Base-by-base conservation (phyloP, 2,329 filamentous ascomycete genomes). In the Colletotrichum navitas region DNA sequence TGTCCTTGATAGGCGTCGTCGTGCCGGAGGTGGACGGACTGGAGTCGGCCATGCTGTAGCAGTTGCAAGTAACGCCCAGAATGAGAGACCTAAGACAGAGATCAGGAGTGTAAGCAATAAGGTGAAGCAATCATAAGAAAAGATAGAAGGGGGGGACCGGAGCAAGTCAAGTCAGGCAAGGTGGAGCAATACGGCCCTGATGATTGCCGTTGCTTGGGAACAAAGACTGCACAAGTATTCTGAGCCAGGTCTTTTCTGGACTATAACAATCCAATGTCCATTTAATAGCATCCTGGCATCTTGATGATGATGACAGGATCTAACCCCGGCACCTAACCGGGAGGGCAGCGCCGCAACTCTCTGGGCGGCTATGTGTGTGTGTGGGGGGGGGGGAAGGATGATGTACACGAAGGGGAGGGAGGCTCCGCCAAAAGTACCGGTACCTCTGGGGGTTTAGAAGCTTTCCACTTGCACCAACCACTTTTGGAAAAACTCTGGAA, bases 401-500 rank as follows among this genome's bases (percentile, higher is more conserved):
- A n/a, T 43, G 41, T 21, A 39, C 36, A 29, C 29, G 8, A 10
- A 51, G 29, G 24, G 39, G 26, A 24, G 47, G 54, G 63, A 51
- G 41, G 62, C 63, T 56, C 68, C 68, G 63, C 68, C n/a, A 26
- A 24, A 71, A 36, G 68, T 68, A 68, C 64, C 58, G 58, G 64
- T 71, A 71, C 43, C 43, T 47, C 43, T 45, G 51, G 49, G 26
- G 41, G 32, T 47, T 36, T 24, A 29, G 24, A 16, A 39, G n/a
- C 24, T 16, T 7, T 60, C 24, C n/a, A 41, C 55, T 55, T 61
- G 45, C 39, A 43, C 60, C 43, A 59, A 41, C 41, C 67, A 34
- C 10, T 12, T 66, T 49, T 32, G 67, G 63, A n/a, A 71, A 62
- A 56, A 45, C 34, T 3, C 67, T 43, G 36, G 64, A 71, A 67